Base-by-base conservation (phyloP, 1,139 yeast species). In the Saccharomyces hybrid region DNA sequence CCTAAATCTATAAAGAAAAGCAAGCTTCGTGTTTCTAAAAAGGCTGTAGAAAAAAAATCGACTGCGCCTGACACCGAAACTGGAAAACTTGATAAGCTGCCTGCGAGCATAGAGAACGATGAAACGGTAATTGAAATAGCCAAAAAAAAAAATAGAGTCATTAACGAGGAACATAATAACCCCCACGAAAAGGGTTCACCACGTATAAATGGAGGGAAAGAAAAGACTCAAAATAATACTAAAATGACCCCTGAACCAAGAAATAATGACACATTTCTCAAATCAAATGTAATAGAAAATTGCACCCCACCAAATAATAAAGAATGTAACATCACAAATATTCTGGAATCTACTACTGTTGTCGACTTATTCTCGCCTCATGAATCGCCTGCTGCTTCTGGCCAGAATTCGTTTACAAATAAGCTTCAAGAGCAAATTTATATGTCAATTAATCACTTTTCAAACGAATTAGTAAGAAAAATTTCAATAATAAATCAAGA, bases 401-500 rank as follows among this genome's bases (percentile, higher is more conserved):
- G 46, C 32, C 48, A 53, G 32, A 55, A 54, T 24, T 59, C 71
- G 1, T 71, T 71, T 49, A 71, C 76, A 1, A 63, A 64, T 47
- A 64, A 65, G 12, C 55, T 73, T 19, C 75, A 73, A 53, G 64
- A 66, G 27, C 75, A 73, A 54, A 72, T 73, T 7, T 64, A 57
- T 52, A 64, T 63, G 7, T 72, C 75, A 0, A 67, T 73, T 16
- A 56, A 62, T 3, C 54, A 55, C 1, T 73, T 73, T 57, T 68
- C 75, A 0, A 62, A 64, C n/a, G 72, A 71, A 42, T 56, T 73
- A 50, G 62, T 65, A 0, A 58, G 61, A 9, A 73, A 72, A 55
- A 67, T 73, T 34, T 60, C 65, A 5, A 61, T 73, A 6, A 70
- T 73, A 49, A 72, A 72, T 53, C 63, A 65, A 8, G 75, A 71